These are phyloP conservation scores for Caloboletus firmus DNA, from an alignment of 1,284 basidiomycete genomes.

Conservation along the genomic window DNA sequence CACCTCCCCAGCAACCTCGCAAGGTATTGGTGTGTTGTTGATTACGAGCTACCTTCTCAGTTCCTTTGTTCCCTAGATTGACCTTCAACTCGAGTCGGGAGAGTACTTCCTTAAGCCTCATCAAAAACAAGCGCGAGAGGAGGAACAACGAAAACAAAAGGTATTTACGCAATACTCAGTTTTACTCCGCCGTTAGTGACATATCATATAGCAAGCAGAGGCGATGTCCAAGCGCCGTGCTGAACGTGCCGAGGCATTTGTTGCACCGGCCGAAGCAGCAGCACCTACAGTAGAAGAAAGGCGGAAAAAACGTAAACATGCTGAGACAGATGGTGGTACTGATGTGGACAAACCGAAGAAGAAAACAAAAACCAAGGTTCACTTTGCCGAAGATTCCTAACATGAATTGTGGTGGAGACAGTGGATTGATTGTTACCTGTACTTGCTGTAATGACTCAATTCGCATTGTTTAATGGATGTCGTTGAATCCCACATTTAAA, in stretches of 20 bases:
- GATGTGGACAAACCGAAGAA: constrained; percentile 37
- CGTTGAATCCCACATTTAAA: not conserved
- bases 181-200: constrained; percentile 5
- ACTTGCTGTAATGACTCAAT: constrained; percentile 3
- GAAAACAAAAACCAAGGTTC: constrained; percentile 26
- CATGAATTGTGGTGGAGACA: not conserved
- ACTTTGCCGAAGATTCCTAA: constrained; percentile 19
- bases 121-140: constrained; percentile 72
- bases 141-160: constrained; percentile 68
- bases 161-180: constrained; percentile 44
- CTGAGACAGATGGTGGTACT: constrained; percentile 17
- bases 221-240: constrained; percentile 65
- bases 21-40: constrained; percentile 54
- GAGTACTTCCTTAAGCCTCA: constrained; percentile 95
- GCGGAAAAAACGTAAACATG: constrained; percentile 55
- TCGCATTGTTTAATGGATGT: not conserved
- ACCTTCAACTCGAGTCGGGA: constrained; percentile 92
- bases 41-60: constrained; percentile 10
- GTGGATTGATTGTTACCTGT: constrained; percentile 4
- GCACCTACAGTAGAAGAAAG: constrained; percentile 79
- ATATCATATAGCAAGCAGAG: constrained; percentile 66
- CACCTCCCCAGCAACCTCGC: constrained; percentile 89
- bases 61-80: constrained; percentile 53
- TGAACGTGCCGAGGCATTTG: constrained; percentile 80
- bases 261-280: constrained; percentile 75